Conservation (phyloP, 73 alveolate genomes). For the Symbiodinium natans region DNA sequence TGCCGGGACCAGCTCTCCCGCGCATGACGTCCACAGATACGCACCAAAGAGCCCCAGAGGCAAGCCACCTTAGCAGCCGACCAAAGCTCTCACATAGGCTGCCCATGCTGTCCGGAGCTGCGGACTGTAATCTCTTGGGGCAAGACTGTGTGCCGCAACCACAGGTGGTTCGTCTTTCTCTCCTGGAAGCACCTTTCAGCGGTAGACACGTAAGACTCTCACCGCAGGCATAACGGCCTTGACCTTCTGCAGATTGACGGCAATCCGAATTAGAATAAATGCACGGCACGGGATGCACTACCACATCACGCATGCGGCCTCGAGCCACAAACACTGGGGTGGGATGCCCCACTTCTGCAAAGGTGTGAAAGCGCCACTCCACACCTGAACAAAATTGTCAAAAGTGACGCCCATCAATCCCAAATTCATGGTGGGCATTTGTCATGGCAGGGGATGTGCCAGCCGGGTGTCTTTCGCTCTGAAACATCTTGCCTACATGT, state of each 20-base stretch:
- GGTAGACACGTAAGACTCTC: too few relatives aligned
- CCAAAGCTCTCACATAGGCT: background rate
- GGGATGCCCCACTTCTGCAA: conserved; percentile 47
- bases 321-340: conserved; percentile 73
- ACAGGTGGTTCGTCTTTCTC: conserved; percentile 43
- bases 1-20: conserved; percentile 66
- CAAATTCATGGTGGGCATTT: too few relatives aligned
- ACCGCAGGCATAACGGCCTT: too few relatives aligned
- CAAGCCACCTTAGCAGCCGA: conserved; percentile 37
- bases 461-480: too few relatives aligned
- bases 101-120: too few relatives aligned
- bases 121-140: too few relatives aligned
- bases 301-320: too few relatives aligned
- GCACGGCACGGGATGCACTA: too few relatives aligned
- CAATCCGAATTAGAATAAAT: too few relatives aligned
- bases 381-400: background rate
- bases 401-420: too few relatives aligned
- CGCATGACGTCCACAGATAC: conserved; percentile 85
- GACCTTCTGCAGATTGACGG: too few relatives aligned
- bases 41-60: conserved; percentile 90
- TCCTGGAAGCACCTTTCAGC: conserved; percentile 25
- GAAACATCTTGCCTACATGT: background rate
- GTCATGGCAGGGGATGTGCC: too few relatives aligned
- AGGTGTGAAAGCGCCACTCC: conserved; percentile 92
- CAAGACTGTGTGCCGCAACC: conserved; percentile 37